Evolutionary conservation across 306 rosid species (phyloP).

Genomic region (Quercus aquifolioides): DNA sequence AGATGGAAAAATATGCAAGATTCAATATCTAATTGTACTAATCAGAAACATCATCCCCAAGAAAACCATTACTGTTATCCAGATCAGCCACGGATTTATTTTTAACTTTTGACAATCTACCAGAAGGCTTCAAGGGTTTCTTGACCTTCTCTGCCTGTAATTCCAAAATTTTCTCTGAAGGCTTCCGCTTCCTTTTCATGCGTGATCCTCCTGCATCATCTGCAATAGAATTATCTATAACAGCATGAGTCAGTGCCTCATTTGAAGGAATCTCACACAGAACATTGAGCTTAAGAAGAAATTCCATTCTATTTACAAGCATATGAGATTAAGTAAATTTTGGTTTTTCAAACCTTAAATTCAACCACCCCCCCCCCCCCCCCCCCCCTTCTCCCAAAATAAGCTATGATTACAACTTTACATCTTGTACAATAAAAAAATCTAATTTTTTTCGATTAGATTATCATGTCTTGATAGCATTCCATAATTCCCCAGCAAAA

Average conservation of each 20-base stretch:
- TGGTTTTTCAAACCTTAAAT: not conserved
- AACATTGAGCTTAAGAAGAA: not conserved
- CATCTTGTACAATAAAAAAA: no score
- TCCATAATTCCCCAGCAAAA: not conserved
- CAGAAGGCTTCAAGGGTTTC: slow-evolving; percentile 52
- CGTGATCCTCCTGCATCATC: slow-evolving; percentile 63
- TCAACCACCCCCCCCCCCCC: no score
- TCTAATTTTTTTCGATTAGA: not conserved
- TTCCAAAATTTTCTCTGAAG: slow-evolving; percentile 87
- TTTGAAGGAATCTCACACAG: not conserved
- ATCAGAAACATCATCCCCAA: slow-evolving; percentile 54
- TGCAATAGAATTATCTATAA: slow-evolving; percentile 20
- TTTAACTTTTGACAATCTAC: slow-evolving; percentile 45
- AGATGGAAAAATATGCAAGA: not conserved
- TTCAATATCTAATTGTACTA: slow-evolving; percentile 20
- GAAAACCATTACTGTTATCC: slow-evolving; percentile 42
- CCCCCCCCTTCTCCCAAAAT: no score
- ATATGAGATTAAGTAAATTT: not conserved
- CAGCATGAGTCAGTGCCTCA: slow-evolving; percentile 6
- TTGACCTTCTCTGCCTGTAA: slow-evolving; percentile 77
- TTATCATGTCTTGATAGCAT: not conserved
- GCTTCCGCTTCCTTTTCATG: slow-evolving; percentile 69
- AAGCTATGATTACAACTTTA: no score
- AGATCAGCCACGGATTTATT: slow-evolving; percentile 45
- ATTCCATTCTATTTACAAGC: not conserved